These are phyloP conservation scores for Aspergillus sp. DNA, from an alignment of 2,329 filamentous ascomycete genomes.

Conservation along the genomic window DNA sequence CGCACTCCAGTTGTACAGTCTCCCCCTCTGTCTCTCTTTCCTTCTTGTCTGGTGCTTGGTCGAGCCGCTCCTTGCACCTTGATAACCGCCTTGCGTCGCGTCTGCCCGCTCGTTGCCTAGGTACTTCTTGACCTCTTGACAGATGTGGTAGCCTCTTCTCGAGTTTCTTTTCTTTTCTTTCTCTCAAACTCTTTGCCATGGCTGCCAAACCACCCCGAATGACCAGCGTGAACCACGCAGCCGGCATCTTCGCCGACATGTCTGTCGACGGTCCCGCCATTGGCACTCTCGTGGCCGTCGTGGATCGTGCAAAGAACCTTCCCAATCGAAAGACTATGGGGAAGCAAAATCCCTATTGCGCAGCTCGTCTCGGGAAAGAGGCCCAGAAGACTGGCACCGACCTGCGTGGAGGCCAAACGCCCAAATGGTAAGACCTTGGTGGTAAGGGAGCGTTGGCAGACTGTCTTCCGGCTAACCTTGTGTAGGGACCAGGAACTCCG, in stretches of 20 bases:
- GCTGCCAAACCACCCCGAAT: slow-evolving; percentile 8
- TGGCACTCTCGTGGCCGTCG: slow-evolving; percentile 85
- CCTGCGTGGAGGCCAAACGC: slow-evolving; percentile 90
- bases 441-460: not conserved
- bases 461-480: slow-evolving; percentile 11
- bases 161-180: not conserved
- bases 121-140: not conserved
- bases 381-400: slow-evolving; percentile 97
- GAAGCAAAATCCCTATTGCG: slow-evolving; percentile 97
- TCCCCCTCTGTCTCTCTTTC: not conserved
- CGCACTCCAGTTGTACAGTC: not conserved
- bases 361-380: slow-evolving; percentile 89
- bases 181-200: slow-evolving; percentile 3
- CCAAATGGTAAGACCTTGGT: slow-evolving; percentile 73
- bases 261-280: slow-evolving; percentile 89
- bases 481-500: slow-evolving; percentile 94
- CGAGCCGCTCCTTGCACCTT: slow-evolving; percentile 4
- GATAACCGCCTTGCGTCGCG: not conserved
- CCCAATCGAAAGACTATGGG: slow-evolving; percentile 97
- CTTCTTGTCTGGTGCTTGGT: not conserved
- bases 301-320: slow-evolving; percentile 94
- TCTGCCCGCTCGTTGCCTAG: slow-evolving; percentile 2
- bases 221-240: slow-evolving; percentile 64
- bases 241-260: slow-evolving; percentile 94
- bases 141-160: slow-evolving; percentile 6